Base-by-base conservation (phyloP, 768 basidiomycete species). In the Nevesoporus exiguus region DNA sequence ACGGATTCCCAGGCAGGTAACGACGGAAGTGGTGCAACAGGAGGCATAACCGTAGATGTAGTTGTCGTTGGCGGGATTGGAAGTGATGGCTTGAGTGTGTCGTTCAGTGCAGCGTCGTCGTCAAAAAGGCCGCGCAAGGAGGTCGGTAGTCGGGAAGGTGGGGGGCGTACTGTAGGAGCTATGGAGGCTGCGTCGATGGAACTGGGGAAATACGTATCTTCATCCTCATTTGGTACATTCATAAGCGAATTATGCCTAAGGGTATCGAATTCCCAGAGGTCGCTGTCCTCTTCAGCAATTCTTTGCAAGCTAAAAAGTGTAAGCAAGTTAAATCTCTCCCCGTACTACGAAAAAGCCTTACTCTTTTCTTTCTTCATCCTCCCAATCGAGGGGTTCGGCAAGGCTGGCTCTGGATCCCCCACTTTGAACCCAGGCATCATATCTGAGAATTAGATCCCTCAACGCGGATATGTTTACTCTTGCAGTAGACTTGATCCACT, bases 91-190 rank as follows among this genome's bases (percentile, higher is more conserved):
- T 77, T 79, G 58, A 78, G 72, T 2, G 74, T 66, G 39, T 80
- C 79, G 7, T 72, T 64, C 27, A 65, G 66, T 7, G 68, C 21
- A n/a, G 67, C 62, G 10, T 77, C 80, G 42, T 84, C 80, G 52
- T 89, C 88, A 67, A 97, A 97, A 10, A 97, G 74, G 34, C 78
- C 74, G 0, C 92, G 86, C 3, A 95, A 75, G 0, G 90, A 93
- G 2, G 85, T 83, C 2, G 93, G 93, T 11, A 93, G 64, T 44
- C 77, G 76, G 15, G 78, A 76, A n/a, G 76, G 59, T 37, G 71
- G 62, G 2, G 81, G 78, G 14, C 82, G 78, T 29, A 85, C 68
- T 22, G 84, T 87, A 17, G 75, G 60, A 50, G 75, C 73, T 11
- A 64, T 52, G 14, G 63, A 50, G 36, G 48, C 27, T 14, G 55